phyloP scores from a whole-genome alignment of 306 rosid genomes.

The Acacia acuminata region DNA sequence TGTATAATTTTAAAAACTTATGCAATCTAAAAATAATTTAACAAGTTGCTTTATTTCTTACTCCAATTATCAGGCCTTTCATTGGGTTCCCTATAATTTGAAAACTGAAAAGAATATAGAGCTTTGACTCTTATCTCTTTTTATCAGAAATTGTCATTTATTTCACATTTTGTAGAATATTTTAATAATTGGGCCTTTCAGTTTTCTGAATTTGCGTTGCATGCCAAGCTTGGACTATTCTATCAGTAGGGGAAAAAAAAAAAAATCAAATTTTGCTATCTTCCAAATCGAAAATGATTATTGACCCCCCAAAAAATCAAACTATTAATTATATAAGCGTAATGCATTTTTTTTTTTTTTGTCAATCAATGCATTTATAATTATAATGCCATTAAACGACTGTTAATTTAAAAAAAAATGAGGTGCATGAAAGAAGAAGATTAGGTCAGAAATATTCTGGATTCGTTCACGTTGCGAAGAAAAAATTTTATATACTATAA shows the following conservation, averaged over 20 bases:
- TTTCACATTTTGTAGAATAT: background rate
- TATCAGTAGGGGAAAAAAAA: too few relatives aligned
- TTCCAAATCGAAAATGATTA: background rate
- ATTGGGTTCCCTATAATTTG: background rate
- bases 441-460: too few relatives aligned
- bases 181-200: background rate
- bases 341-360: too few relatives aligned
- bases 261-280: background rate
- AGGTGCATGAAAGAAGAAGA: background rate
- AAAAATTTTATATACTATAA: too few relatives aligned
- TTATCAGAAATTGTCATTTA: background rate
- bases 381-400: background rate
- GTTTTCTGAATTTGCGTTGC: background rate
- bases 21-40: background rate
- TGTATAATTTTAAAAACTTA: background rate
- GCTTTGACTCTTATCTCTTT: background rate
- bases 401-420: background rate
- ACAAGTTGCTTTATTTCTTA: background rate
- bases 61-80: background rate
- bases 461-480: background rate
- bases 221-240: background rate
- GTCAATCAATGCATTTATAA: background rate
- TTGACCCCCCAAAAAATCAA: background rate
- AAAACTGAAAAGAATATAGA: background rate
- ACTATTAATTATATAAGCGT: background rate